These are phyloP conservation scores for Candida sp. DNA, from an alignment of 1,139 yeast genomes.

Conservation along the genomic window DNA sequence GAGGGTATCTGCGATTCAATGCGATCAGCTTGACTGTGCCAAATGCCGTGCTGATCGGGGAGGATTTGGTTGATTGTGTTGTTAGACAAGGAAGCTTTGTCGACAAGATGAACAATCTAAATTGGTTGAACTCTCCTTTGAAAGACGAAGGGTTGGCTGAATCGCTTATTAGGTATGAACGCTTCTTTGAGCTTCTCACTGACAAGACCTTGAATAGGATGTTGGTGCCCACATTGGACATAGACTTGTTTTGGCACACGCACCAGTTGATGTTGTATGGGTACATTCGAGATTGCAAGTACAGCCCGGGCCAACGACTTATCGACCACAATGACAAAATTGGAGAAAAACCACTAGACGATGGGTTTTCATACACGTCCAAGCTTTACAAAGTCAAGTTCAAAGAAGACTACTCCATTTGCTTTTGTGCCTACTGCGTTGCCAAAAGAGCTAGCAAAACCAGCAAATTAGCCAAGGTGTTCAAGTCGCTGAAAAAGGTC, in stretches of 20 bases:
- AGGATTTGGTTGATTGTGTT: slow-evolving; percentile 36
- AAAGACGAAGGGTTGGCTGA: slow-evolving; percentile 22
- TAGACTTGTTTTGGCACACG: slow-evolving; percentile 45
- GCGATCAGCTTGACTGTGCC: slow-evolving; percentile 22
- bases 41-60: slow-evolving; percentile 20
- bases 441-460: not conserved
- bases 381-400: slow-evolving; percentile 12
- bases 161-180: slow-evolving; percentile 25
- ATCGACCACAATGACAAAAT: slow-evolving; percentile 19
- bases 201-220: slow-evolving; percentile 8
- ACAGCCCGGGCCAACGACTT: slow-evolving; percentile 8
- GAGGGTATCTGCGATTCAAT: slow-evolving; percentile 14
- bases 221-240: slow-evolving; percentile 41
- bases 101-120: slow-evolving; percentile 29
- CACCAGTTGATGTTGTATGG: slow-evolving; percentile 31
- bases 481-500: not conserved
- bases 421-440: slow-evolving; percentile 18
- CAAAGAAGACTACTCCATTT: slow-evolving; percentile 15
- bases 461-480: not conserved
- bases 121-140: slow-evolving; percentile 31
- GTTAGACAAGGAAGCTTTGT: slow-evolving; percentile 34
- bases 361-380: slow-evolving; percentile 17
- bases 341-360: slow-evolving; percentile 11
- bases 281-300: slow-evolving; percentile 25
- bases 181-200: slow-evolving; percentile 26